Percentiles rank a stretch among this genome's conserved stretches.
These are phyloP conservation scores for Sarocladiaceae sp. DNA, from an alignment of 2,329 filamentous ascomycete species.

Conservation along the genomic window DNA sequence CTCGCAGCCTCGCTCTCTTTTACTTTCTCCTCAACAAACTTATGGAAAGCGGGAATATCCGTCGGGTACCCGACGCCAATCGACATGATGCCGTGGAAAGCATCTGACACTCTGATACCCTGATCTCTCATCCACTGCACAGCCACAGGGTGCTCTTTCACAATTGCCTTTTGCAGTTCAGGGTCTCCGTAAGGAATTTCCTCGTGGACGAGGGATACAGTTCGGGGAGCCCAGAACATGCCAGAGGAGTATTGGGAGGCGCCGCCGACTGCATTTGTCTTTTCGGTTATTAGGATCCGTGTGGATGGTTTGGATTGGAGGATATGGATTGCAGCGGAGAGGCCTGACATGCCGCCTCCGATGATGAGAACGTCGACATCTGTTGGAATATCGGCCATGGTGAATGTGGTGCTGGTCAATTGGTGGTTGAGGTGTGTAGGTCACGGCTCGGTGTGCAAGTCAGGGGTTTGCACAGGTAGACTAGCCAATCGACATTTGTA, in stretches of 20 bases:
- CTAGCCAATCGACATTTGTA: too few species aligned
- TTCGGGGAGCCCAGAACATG: slow-evolving; percentile 9
- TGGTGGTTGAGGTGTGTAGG: too few species aligned
- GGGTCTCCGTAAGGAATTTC: slow-evolving; percentile 4
- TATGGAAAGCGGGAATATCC: neutral
- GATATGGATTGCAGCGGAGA: neutral
- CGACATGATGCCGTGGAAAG: slow-evolving; percentile 5
- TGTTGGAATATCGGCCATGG: too few species aligned
- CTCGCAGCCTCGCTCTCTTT: neutral
- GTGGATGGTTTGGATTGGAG: neutral
- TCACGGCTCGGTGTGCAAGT: too few species aligned
- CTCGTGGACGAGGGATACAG: neutral
- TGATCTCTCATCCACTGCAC: slow-evolving; percentile 8
- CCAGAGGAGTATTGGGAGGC: slow-evolving; percentile 8
- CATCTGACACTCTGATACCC: neutral
- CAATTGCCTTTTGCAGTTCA: neutral
- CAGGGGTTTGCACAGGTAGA: too few species aligned
- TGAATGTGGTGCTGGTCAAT: too few species aligned
- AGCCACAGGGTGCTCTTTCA: neutral
- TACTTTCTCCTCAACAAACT: neutral
- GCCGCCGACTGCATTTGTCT: neutral
- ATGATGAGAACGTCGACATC: slow-evolving; percentile 8
- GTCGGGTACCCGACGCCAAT: slow-evolving; percentile 9
- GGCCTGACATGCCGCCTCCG: slow-evolving; percentile 9
- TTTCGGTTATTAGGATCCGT: slow-evolving; percentile 1